These are phyloP conservation scores for Asparagopsis taxiformis DNA, from an alignment of 31 red algal genomes.

Conservation along the genomic window DNA sequence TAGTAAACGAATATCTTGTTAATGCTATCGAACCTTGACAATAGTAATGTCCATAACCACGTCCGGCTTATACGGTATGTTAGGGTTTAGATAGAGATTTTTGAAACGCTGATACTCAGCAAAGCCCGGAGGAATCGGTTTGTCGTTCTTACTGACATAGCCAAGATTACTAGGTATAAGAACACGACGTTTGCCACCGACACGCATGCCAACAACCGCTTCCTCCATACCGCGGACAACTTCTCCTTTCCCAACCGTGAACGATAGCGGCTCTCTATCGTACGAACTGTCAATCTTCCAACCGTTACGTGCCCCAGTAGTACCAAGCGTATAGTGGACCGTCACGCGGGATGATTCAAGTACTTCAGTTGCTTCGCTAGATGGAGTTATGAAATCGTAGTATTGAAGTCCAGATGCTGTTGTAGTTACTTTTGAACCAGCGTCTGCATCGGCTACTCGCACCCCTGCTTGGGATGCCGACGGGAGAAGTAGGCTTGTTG, in stretches of 20 bases:
- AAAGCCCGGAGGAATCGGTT: conserved; percentile 64
- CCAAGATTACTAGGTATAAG: conserved; percentile 60
- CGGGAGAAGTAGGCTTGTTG: too few relatives aligned
- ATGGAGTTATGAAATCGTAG: conserved; percentile 48
- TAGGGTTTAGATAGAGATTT: conserved; percentile 71
- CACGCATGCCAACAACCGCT: conserved; percentile 68
- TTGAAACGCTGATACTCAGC: conserved; percentile 76
- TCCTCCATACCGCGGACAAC: conserved; percentile 73
- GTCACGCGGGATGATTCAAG: conserved; percentile 17
- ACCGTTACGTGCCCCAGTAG: conserved; percentile 60
- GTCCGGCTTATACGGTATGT: conserved; percentile 57
- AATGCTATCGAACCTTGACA: too few relatives aligned
- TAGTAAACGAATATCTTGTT: too few relatives aligned
- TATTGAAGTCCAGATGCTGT: conserved; percentile 35
- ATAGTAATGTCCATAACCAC: conserved; percentile 55
- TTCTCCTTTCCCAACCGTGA: conserved; percentile 58
- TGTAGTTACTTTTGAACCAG: conserved; percentile 13
- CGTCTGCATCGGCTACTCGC: conserved; percentile 38
- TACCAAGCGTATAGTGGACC: conserved; percentile 65
- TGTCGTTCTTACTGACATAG: conserved; percentile 41
- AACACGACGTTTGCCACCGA: conserved; percentile 67
- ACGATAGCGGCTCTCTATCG: conserved; percentile 55
- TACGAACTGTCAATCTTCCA: conserved; percentile 73
- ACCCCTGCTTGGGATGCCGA: too few relatives aligned
- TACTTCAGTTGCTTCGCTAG: conserved; percentile 5